phyloP scores from a whole-genome alignment of 257 asterid species.

The Rubia yunnanensis region DNA sequence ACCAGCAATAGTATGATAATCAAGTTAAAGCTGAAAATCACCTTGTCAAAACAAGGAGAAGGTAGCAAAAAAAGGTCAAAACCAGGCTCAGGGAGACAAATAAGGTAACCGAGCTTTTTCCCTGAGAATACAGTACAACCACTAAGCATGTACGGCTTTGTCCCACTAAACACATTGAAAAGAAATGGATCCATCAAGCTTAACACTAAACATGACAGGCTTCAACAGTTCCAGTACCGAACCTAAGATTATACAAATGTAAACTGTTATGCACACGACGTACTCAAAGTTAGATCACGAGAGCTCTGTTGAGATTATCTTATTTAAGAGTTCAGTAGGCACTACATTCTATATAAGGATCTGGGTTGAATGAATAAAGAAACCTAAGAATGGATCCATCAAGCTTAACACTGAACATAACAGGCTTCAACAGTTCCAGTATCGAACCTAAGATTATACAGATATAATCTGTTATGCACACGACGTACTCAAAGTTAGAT shows the following conservation, averaged over 20 bases:
- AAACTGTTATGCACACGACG: neutral
- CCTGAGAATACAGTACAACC: neutral
- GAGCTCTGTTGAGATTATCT: neutral
- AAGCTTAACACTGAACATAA: neutral
- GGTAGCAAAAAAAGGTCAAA: no score
- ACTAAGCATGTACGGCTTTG: no score
- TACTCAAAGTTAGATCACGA: neutral
- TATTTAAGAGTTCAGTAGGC: neutral
- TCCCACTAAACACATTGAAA: neutral
- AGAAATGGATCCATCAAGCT: neutral
- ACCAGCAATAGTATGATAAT: neutral
- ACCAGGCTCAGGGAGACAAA: no score
- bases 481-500: neutral
- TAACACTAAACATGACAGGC: neutral
- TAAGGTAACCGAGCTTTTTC: neutral
- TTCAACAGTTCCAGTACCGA: neutral
- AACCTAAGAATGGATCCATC: neutral
- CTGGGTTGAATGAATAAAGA: neutral
- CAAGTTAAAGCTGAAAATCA: neutral
- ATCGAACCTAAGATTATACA: neutral
- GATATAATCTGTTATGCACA: neutral
- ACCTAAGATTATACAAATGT: neutral
- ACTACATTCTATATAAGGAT: neutral
- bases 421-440: neutral
- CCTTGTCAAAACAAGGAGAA: neutral